Percentiles rank a stretch among this genome's conserved stretches.
phyloP scores from a whole-genome alignment of 1,284 basidiomycete species.

The Fomitopsis betulina region DNA sequence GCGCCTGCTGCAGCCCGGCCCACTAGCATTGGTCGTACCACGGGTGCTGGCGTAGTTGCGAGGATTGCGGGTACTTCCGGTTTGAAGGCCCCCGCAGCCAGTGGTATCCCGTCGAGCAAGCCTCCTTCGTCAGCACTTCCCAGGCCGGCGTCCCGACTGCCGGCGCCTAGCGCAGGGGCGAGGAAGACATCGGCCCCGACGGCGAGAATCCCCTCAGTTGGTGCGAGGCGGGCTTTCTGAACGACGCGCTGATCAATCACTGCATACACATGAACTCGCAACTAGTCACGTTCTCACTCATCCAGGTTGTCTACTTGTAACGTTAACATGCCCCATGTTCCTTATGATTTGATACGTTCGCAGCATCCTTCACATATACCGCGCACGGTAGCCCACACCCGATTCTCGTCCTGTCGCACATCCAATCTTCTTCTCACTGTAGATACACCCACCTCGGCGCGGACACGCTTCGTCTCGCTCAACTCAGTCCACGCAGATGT shows the following conservation, averaged over 20 bases:
- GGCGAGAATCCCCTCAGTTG: background rate
- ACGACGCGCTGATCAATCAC: background rate
- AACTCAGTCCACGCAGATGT: background rate
- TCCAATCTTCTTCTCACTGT: background rate
- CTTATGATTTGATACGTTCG: background rate
- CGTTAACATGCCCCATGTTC: background rate
- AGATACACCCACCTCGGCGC: too few relatives aligned
- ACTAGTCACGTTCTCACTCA: background rate
- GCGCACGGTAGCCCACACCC: background rate
- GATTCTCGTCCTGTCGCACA: background rate
- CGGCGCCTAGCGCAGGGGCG: conserved; percentile 1
- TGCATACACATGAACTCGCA: background rate
- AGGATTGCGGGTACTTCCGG: background rate
- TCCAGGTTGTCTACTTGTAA: background rate
- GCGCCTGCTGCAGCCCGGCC: background rate
- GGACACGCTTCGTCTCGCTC: background rate
- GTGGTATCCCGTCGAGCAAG: background rate
- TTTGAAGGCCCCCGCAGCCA: background rate
- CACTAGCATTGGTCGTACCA: background rate
- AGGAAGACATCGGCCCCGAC: background rate
- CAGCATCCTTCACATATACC: background rate
- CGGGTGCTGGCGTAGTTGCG: background rate
- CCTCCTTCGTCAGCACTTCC: conserved; percentile 13
- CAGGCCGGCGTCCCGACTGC: conserved; percentile 18
- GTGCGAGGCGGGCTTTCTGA: background rate